These are phyloP conservation scores for Crepidotus variabilis DNA, from an alignment of 768 basidiomycete species.

Conservation along the genomic window DNA sequence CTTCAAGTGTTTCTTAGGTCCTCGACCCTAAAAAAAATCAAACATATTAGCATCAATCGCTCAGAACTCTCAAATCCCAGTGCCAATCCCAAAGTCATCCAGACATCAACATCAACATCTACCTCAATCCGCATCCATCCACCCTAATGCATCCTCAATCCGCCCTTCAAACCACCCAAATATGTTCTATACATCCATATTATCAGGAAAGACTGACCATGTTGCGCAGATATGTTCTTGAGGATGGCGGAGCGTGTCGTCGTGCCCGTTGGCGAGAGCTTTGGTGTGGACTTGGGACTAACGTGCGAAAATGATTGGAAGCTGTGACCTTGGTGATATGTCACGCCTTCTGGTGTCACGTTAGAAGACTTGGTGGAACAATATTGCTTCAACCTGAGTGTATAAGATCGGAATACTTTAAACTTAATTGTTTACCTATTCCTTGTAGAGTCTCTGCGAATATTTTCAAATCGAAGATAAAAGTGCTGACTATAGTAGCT, in stretches of 20 bases:
- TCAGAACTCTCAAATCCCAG: constrained; percentile 5
- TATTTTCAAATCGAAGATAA: no score
- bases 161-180: constrained; percentile 14
- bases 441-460: no score
- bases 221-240: constrained; percentile 37
- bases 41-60: constrained; percentile 21
- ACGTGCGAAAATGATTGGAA: constrained; percentile 31
- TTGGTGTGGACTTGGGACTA: constrained; percentile 20
- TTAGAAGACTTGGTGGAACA: no score
- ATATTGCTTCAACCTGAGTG: no score
- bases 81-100: constrained; percentile 16
- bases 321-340: constrained; percentile 7
- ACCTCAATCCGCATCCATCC: constrained; percentile 31
- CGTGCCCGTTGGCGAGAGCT: constrained; percentile 38
- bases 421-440: no score
- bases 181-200: constrained; percentile 17
- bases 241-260: constrained; percentile 42
- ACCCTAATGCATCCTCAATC: constrained; percentile 24
- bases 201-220: constrained; percentile 40
- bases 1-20: constrained; percentile 99
- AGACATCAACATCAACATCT: constrained; percentile 36
- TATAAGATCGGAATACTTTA: no score
- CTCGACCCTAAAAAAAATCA: constrained; percentile 66
- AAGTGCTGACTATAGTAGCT: no score
- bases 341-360: constrained; percentile 7